Conservation (phyloP, 345 rosid species). For the Eucalyptus paniculata region DNA sequence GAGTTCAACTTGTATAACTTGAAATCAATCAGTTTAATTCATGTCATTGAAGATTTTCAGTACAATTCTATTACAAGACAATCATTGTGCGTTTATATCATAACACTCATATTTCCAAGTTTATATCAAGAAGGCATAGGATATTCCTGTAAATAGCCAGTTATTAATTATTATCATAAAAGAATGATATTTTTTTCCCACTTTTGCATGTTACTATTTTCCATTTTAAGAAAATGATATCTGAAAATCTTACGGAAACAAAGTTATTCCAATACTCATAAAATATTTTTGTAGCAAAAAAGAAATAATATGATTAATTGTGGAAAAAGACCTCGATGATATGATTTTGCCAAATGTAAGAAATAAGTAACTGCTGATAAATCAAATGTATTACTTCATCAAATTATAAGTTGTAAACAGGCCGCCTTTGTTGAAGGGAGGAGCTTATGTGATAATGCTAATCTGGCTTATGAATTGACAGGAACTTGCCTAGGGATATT, state of each 20-base stretch:
- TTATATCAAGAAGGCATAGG: background rate
- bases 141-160: background rate
- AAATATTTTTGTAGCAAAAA: background rate
- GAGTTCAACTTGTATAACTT: background rate
- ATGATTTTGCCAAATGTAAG: background rate
- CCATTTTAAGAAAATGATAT: background rate
- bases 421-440: background rate
- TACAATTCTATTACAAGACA: background rate
- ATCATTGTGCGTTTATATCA: background rate
- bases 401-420: background rate
- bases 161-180: background rate
- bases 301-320: background rate
- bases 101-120: background rate
- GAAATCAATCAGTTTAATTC: background rate
- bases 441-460: background rate
- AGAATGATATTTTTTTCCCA: background rate
- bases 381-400: background rate
- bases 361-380: background rate
- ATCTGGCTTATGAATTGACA: background rate
- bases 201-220: background rate
- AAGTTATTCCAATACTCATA: background rate
- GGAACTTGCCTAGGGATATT: background rate
- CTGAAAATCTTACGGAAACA: rapidly evolving
- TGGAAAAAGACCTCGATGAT: background rate
- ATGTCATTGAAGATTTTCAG: background rate